These are phyloP conservation scores for Aspergillus ruber DNA, from an alignment of 2,329 filamentous ascomycete genomes.

Conservation along the genomic window DNA sequence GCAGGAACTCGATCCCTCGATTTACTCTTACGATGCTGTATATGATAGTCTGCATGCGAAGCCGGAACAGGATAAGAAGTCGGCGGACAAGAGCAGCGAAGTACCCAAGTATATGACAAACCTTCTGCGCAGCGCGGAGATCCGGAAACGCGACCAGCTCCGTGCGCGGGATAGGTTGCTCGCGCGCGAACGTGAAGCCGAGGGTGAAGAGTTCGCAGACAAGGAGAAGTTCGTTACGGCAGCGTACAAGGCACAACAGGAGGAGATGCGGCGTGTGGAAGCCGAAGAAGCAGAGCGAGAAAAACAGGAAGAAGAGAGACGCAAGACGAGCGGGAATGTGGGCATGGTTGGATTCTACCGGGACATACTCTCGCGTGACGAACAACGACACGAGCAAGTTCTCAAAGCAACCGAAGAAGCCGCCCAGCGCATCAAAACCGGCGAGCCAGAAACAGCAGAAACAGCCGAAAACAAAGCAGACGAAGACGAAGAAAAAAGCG, in stretches of 20 bases:
- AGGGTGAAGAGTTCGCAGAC: slow-evolving; percentile 61
- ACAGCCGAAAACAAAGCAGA: slow-evolving; percentile 12
- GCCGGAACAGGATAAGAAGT: slow-evolving; percentile 20
- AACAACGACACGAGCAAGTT: slow-evolving; percentile 51
- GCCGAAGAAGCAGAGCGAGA: slow-evolving; percentile 52
- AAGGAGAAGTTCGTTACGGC: slow-evolving; percentile 63
- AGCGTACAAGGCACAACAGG: slow-evolving; percentile 60
- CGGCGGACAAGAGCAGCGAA: slow-evolving; percentile 12
- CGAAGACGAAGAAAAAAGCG: slow-evolving; percentile 38
- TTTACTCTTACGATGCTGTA: slow-evolving; percentile 46
- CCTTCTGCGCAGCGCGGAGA: slow-evolving; percentile 53
- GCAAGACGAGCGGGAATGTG: slow-evolving; percentile 40
- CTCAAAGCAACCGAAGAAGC: slow-evolving; percentile 49
- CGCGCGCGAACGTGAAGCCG: slow-evolving; percentile 55
- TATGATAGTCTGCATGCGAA: slow-evolving; percentile 45
- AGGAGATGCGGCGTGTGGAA: slow-evolving; percentile 51
- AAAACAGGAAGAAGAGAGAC: slow-evolving; percentile 47
- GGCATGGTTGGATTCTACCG: slow-evolving; percentile 59
- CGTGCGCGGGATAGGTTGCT: slow-evolving; percentile 56
- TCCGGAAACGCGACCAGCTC: slow-evolving; percentile 58
- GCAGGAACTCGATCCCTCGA: slow-evolving; percentile 39
- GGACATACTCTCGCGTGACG: slow-evolving; percentile 53
- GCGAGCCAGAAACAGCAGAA: slow-evolving; percentile 25
- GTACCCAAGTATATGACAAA: slow-evolving; percentile 56
- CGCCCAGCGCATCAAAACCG: slow-evolving; percentile 26